A percentile compares a stretch with the other conserved stretches of the same genome.
phyloP scores from a whole-genome alignment of 148 eudicot species.

The Suaeda aralocaspica region DNA sequence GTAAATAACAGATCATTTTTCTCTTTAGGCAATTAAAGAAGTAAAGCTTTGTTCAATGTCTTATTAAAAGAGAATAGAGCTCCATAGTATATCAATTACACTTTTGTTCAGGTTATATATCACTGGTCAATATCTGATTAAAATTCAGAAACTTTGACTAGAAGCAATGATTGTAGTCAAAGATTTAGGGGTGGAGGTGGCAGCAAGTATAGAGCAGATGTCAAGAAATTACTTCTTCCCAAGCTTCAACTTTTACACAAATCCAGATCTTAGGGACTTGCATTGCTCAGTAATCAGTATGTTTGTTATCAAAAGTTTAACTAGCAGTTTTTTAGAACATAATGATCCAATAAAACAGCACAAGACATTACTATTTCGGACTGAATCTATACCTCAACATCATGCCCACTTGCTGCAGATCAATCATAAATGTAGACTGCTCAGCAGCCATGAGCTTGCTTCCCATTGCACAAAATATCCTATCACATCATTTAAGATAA shows the following conservation, averaged over 20 bases:
- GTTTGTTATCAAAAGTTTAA: neutral
- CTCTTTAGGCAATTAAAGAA: too few relatives aligned
- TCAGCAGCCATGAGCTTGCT: conserved; percentile 88
- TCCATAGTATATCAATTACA: too few relatives aligned
- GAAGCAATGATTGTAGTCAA: neutral
- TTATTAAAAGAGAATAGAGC: too few relatives aligned
- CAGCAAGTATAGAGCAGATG: neutral
- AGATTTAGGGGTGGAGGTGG: neutral
- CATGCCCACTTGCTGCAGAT: conserved; percentile 92
- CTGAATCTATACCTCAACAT: conserved; percentile 69
- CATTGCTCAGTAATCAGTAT: neutral
- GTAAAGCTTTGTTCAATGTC: too few relatives aligned
- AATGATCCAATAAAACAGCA: neutral
- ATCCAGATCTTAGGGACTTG: neutral
- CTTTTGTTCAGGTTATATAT: too few relatives aligned
- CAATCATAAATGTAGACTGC: conserved; percentile 98
- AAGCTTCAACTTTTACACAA: conserved; percentile 2
- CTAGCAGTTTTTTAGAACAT: neutral
- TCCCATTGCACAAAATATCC: conserved; percentile 97
- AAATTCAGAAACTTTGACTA: neutral
- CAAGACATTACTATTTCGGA: neutral
- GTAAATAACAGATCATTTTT: too few relatives aligned
- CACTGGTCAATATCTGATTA: neutral
- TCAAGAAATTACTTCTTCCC: neutral
- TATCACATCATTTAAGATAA: conserved; percentile 25